These are phyloP conservation scores for Pythium utonaiense DNA, from an alignment of 352 stramenopile genomes.

Conservation along the genomic window DNA sequence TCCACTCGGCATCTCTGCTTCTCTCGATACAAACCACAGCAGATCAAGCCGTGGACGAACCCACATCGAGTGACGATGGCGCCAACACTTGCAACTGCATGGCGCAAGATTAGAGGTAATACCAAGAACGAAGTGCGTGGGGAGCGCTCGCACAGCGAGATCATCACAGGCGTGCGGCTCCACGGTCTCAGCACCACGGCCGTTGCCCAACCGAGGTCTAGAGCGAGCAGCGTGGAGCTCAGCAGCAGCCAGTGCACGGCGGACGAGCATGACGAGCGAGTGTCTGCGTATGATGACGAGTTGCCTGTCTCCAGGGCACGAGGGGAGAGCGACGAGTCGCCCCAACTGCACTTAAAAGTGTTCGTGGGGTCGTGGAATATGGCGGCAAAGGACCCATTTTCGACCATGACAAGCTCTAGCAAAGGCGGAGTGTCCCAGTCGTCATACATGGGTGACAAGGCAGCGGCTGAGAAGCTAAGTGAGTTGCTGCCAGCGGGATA, in stretches of 20 bases:
- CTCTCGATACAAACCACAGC: too few relatives aligned
- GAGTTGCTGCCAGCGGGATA: constrained; percentile 60
- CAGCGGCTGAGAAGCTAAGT: constrained; percentile 30
- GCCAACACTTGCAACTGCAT: constrained; percentile 14
- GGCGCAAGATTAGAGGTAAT: constrained; percentile 15
- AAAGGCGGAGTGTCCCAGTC: constrained; percentile 15
- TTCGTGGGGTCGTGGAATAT: constrained; percentile 80
- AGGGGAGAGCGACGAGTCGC: neutral
- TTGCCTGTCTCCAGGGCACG: neutral
- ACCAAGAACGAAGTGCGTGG: constrained; percentile 12
- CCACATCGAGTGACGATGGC: too few relatives aligned
- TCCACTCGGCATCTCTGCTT: neutral
- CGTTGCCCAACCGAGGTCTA: neutral
- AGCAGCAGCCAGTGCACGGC: constrained; percentile 6
- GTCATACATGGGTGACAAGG: constrained; percentile 39
- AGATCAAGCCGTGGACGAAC: too few relatives aligned
- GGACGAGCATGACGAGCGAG: neutral
- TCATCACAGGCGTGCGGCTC: constrained; percentile 16
- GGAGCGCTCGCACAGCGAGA: constrained; percentile 19
- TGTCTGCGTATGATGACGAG: neutral
- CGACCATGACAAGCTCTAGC: neutral
- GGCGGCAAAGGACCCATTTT: constrained; percentile 60
- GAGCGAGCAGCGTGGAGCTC: constrained; percentile 10
- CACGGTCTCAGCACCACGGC: constrained; percentile 8
- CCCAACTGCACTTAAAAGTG: constrained; percentile 33